phyloP scores from a whole-genome alignment of 148 eudicot genomes.

The Camellia sinensis region DNA sequence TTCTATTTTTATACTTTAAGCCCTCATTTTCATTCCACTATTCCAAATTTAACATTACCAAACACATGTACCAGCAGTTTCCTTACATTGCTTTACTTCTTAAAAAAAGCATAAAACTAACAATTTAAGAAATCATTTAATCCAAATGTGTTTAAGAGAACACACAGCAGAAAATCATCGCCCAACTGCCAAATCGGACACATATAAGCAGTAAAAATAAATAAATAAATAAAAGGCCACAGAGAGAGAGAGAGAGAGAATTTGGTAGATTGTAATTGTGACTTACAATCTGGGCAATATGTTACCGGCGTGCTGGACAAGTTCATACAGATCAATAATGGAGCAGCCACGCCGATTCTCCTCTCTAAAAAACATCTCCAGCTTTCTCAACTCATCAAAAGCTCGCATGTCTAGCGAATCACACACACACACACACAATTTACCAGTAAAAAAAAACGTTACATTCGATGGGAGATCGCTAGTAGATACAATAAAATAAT shows the following conservation, averaged over 20 bases:
- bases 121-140: neutral
- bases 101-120: neutral
- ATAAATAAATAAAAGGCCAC: neutral
- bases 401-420: slow-evolving; percentile 84
- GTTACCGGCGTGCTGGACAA: slow-evolving; percentile 98
- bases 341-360: slow-evolving; percentile 89
- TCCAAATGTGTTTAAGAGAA: neutral
- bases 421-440: slow-evolving; percentile 5
- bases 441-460: neutral
- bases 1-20: neutral
- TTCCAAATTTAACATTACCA: neutral
- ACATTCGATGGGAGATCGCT: neutral
- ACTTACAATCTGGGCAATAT: slow-evolving; percentile 94
- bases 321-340: slow-evolving; percentile 88
- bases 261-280: neutral
- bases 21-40: neutral
- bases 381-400: slow-evolving; percentile 90
- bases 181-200: neutral
- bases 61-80: neutral
- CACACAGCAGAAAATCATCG: neutral
- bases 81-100: neutral
- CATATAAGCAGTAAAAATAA: neutral
- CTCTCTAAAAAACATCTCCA: slow-evolving; percentile 87
- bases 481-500: neutral
- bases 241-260: neutral